A percentile compares a stretch with the other conserved stretches of the same genome.
phyloP scores from a whole-genome alignment of 352 stramenopile genomes.

The Pythium brassicae region DNA sequence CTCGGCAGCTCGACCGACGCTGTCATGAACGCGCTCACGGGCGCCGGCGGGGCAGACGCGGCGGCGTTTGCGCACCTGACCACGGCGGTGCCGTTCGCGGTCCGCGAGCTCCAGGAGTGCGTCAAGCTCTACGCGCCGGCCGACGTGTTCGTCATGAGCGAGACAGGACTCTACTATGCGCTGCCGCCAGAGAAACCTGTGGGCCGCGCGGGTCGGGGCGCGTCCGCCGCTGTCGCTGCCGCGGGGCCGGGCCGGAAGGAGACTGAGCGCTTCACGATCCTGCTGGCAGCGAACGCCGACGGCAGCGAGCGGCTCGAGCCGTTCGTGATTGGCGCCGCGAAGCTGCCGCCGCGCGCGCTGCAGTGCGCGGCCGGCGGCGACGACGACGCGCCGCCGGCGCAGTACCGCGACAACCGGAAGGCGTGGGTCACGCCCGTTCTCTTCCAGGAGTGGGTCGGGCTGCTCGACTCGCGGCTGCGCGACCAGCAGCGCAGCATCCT shows the following conservation, averaged over 20 bases:
- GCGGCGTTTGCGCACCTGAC: conserved; percentile 3
- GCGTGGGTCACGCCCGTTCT: conserved; percentile 58
- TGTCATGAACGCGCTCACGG: background rate
- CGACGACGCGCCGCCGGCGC: conserved; percentile 18
- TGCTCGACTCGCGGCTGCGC: conserved; percentile 43
- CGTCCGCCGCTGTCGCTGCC: conserved; percentile 4
- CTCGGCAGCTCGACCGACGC: too few species aligned
- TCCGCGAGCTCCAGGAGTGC: conserved; percentile 30
- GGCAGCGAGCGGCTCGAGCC: conserved; percentile 49
- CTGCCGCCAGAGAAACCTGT: conserved; percentile 44
- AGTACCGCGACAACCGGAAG: conserved; percentile 50
- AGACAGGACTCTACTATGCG: conserved; percentile 46
- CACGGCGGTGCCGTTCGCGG: conserved; percentile 5
- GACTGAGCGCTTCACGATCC: conserved; percentile 29
- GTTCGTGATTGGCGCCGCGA: conserved; percentile 40
- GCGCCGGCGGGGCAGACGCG: background rate
- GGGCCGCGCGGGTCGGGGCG: conserved; percentile 19
- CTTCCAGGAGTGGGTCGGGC: conserved; percentile 51
- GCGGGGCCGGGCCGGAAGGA: conserved; percentile 16
- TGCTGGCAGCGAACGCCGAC: conserved; percentile 43
- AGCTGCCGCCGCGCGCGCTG: conserved; percentile 15
- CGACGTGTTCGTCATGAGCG: conserved; percentile 57
- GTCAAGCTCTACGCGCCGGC: conserved; percentile 34
- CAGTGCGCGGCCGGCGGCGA: conserved; percentile 2
- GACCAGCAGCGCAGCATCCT: conserved; percentile 38